Evolutionary conservation across 495 filamentous ascomycete species (phyloP), one percentile per base, ranked within the genome.

Genomic region (Aspergillus kassunensis): DNA sequence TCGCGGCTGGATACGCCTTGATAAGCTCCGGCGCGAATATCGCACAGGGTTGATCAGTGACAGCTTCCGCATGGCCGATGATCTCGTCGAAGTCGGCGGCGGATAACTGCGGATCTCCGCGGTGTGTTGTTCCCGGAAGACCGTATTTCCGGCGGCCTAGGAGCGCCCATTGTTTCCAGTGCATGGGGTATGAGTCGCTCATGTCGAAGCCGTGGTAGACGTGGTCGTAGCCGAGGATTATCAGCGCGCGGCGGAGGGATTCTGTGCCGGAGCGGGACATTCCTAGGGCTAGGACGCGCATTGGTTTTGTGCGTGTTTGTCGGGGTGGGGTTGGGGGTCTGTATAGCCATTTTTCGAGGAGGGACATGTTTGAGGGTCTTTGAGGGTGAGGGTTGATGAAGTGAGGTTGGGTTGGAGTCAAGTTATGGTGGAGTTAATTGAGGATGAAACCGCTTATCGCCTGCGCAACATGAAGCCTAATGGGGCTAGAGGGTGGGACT

Each of bases 1-100:
- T 55, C 2, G 53, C 53, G 7, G 50, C 53, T 0, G 76, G 76
- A 41, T 80, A 80, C 10, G 73, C 69, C 1, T 50, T 56, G 13
- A 80, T 64, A 13, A 55, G n/a, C 31, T 55, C 53, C 0, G 41
- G 7, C 12, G 53, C 31, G 6, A 55, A 55, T 19, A 49, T 25
- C 10, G 47, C 48, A 23, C 44, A 29, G 8, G 37, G 44, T 8
- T 42, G 41, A 40, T 53, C 50, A 2, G 47, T 15, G 10, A 57
- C 44, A 4, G 27, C 55, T 8, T 53, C 49, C 7, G 37, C n/a
- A 20, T 53, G 20, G 37, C 44, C 55, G 6, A 57, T 8, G 5
- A 57, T 23, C 1, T 39, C 37, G 40, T 57, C 55, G 23, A 57
- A 57, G 21, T 57, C 55, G 3, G 33, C 55, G 3, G 29, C 18